Percentiles rank a stretch among this genome's conserved stretches.
Evolutionary conservation across 768 basidiomycete species (phyloP).

Genomic region (Lactarius vividus): DNA sequence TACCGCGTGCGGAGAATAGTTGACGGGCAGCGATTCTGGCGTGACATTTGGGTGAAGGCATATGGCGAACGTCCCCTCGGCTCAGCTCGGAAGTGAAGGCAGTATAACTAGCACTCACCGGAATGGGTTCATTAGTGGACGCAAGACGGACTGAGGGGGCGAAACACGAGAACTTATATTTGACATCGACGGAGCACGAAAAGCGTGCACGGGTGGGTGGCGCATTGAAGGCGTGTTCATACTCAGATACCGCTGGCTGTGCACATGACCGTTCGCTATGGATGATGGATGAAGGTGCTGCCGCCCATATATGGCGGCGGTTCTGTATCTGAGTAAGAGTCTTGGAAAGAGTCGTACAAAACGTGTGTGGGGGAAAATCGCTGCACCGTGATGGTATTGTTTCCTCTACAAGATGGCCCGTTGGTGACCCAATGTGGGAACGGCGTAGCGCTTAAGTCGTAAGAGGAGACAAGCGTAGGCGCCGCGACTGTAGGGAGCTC

Average conservation of each 20-base stretch:
- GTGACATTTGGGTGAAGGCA: background rate
- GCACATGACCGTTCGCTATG: background rate
- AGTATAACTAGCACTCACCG: background rate
- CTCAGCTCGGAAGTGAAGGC: background rate
- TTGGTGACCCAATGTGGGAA: background rate
- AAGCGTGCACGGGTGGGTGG: background rate
- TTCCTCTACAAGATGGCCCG: background rate
- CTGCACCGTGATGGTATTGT: background rate
- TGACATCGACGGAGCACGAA: background rate
- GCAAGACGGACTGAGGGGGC: background rate
- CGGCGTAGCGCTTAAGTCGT: background rate
- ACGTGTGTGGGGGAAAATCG: background rate
- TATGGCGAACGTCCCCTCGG: background rate
- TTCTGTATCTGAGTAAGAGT: background rate
- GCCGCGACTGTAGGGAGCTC: background rate
- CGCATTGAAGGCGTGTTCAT: background rate
- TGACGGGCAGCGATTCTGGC: background rate
- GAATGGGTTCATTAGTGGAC: background rate
- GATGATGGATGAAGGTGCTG: background rate
- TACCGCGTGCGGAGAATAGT: background rate
- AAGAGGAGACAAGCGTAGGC: background rate
- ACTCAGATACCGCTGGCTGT: conserved; percentile 2
- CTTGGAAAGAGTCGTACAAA: background rate
- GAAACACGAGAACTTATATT: background rate
- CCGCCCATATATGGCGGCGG: background rate